Base-by-base conservation (phyloP, 2,329 filamentous ascomycete genomes). In the Pestalotiopsis sp. region DNA sequence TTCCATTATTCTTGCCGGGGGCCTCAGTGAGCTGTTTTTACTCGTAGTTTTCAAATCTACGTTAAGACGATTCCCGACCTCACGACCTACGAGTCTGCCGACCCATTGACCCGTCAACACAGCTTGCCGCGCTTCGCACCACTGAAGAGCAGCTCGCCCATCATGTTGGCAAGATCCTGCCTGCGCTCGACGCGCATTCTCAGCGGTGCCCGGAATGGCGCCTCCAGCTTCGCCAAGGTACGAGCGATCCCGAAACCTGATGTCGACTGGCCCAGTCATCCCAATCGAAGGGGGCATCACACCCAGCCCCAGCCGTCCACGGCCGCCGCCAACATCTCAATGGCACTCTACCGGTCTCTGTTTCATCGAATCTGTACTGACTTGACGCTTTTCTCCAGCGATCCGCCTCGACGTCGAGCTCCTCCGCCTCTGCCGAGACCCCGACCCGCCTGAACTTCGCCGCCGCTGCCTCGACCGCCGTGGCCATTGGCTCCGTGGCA, bases 91-190 rank as follows among this genome's bases (percentile, higher is more conserved):
- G 68, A 69, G 69, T 70, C 69, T 66, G 62, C 67, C 69, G 69
- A 70, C 69, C 69, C 69, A 70, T 68, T 70, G 66, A 70, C 69
- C 61, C 65, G 63, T 66, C 65, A 66, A 64, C 65, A 66, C 69
- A 68, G 74, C 74, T 74, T 74, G 76, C 69, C 68, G 70, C 69
- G 70, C 70, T 72, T 74, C 72, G 77, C 76, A 76, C 76, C 78
- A 77, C 79, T 77, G 77, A 80, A 80, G 76, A 82, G 79, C 78
- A 80, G 78, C 76, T 81, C 79, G 83, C 83, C 83, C 88, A 92
- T 84, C 82, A 98, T 98, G 95, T 91, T 98, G 89, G 92, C 94
- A 86, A 93, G 94, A 89, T 94, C 94, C 85, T 90, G 90, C 86
- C 86, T 97, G 89, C 94, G 94, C 88, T 91, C 93, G 83, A 89